Percentiles rank a stretch among this genome's conserved stretches.
These are phyloP conservation scores for Stenogyne calaminthoides DNA, from an alignment of 305 asterid genomes.

Conservation along the genomic window DNA sequence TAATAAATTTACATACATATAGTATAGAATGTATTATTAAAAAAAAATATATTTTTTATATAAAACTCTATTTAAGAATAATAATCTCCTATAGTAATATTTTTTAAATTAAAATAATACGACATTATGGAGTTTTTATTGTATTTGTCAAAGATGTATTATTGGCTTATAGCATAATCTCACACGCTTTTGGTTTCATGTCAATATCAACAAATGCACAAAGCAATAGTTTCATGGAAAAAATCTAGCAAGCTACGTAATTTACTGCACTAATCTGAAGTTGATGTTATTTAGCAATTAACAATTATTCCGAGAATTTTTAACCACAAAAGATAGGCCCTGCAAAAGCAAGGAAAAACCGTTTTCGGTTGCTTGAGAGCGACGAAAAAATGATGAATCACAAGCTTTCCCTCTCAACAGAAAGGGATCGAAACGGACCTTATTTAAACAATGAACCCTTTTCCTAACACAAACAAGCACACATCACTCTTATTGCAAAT, in stretches of 20 bases:
- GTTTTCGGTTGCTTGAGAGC: slow-evolving; percentile 13
- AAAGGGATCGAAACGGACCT: slow-evolving; percentile 55
- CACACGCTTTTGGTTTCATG: slow-evolving; percentile 16
- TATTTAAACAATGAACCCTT: slow-evolving; percentile 34
- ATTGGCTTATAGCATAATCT: background rate
- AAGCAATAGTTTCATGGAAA: slow-evolving; percentile 37
- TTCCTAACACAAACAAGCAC: slow-evolving; percentile 32
- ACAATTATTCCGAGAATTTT: background rate
- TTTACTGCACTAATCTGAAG: background rate
- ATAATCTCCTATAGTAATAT: too few relatives aligned
- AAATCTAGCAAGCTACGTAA: slow-evolving; percentile 2
- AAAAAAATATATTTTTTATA: too few relatives aligned
- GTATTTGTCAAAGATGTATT: slow-evolving; percentile 8
- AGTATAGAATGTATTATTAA: too few relatives aligned
- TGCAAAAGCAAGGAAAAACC: slow-evolving; percentile 8
- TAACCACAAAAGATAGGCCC: slow-evolving; percentile 23
- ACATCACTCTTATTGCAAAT: background rate
- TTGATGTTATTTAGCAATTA: background rate
- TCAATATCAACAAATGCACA: slow-evolving; percentile 24
- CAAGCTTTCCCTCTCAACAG: slow-evolving; percentile 29
- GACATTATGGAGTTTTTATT: too few relatives aligned
- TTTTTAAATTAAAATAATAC: too few relatives aligned
- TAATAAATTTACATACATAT: too few relatives aligned
- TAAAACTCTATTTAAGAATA: too few relatives aligned
- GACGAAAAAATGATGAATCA: slow-evolving; percentile 31